phyloP scores from a whole-genome alignment of 176 grass and related monocot species.

The Oryza officinalis region DNA sequence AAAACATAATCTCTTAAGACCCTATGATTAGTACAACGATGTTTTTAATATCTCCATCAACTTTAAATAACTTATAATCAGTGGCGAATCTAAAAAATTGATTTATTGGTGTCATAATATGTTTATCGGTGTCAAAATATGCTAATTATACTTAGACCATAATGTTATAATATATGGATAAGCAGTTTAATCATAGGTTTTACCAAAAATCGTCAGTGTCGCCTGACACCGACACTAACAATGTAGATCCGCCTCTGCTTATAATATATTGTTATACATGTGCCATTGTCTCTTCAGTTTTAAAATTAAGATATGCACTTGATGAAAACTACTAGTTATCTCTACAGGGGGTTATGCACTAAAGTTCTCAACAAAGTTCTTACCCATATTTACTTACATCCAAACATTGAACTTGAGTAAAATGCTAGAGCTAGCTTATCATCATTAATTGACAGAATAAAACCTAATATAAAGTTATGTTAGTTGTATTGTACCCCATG shows the following conservation, averaged over 20 bases:
- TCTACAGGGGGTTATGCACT: background rate
- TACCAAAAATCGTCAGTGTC: too few relatives aligned
- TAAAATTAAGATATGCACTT: background rate
- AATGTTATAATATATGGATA: too few relatives aligned
- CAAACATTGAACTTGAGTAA: too few relatives aligned
- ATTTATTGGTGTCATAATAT: too few relatives aligned
- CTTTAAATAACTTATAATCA: background rate
- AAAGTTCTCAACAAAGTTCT: background rate
- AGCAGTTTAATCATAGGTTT: too few relatives aligned
- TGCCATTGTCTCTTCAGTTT: background rate
- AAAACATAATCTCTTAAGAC: background rate
- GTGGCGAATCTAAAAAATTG: too few relatives aligned
- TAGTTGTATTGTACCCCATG: background rate
- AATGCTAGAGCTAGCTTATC: background rate
- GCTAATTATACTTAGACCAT: too few relatives aligned
- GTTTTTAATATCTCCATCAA: background rate
- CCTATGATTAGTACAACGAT: background rate
- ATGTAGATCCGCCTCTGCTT: too few relatives aligned
- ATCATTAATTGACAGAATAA: background rate
- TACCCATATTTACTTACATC: background rate
- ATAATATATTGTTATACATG: background rate
- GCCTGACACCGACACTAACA: too few relatives aligned
- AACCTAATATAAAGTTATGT: background rate
- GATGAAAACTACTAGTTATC: background rate
- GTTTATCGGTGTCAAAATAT: too few relatives aligned